Base-by-base conservation (phyloP, 768 basidiomycete species). In the Lenzites betulinus region DNA sequence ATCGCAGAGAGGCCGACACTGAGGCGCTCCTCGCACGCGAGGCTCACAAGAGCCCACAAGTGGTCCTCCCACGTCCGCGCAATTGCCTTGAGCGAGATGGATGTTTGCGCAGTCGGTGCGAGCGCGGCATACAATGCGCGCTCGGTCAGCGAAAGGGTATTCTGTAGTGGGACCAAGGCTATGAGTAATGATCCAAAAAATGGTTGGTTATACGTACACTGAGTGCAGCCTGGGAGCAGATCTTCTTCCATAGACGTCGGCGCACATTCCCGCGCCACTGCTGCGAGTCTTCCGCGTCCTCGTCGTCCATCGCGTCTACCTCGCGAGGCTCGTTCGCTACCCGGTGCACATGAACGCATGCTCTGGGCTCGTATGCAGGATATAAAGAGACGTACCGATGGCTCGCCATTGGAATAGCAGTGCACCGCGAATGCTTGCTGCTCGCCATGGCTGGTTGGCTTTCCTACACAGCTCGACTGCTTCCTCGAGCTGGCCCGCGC, bases 41-140 rank as follows among this genome's bases (percentile, higher is more conserved):
- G 80, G 65, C 86, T 87, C 51, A 95, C 78, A 59, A 92, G 88
- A 0, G 92, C 93, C 97, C 97, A 99, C 0, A 98, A 78, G 69
- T 95, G 89, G 69, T 99, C 97, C 68, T 95, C 92, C 95, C 96
- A 98, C 22, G 91, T 89, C 35, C 87, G 76, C 68, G 93, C 95
- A 3, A 89, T 85, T 0, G 86, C 81, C 63, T 89, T 86, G 35
- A 93, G 82, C 33, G 88, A 73, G 22, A 73, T 75, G 0, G 84
- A 81, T 1, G 90, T 91, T 72, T 81, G 87, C 47, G 79, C 83
- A 13, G 80, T 89, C 33, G 87, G 95, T 26, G 80, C 87, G 8
- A 99, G 83, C 0, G 94, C 87, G 0, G 95, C 95, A 66, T 94
- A 95, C 0, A 98, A 77, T 1, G 87, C 81, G n/a, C 94, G 88